Conservation (phyloP, 2,329 filamentous ascomycete species). For the Diaporthe eres region DNA sequence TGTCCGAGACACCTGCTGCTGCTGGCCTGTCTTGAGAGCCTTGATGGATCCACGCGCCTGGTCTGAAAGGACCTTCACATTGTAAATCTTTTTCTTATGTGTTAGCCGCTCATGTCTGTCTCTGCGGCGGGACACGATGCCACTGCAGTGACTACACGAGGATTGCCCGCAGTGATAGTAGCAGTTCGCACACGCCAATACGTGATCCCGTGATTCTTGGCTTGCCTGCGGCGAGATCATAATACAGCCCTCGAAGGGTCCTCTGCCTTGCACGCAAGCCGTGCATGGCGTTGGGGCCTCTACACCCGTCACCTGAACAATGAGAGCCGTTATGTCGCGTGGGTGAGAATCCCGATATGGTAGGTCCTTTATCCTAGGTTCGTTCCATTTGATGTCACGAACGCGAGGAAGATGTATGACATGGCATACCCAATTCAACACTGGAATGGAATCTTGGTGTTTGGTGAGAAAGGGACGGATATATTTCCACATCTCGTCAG, state of each 20-base stretch:
- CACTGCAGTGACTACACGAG: slow-evolving; percentile 34
- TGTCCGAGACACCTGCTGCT: neutral
- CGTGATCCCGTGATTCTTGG: slow-evolving; percentile 20
- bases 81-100: slow-evolving; percentile 33
- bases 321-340: slow-evolving; percentile 48
- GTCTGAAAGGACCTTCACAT: slow-evolving; percentile 34
- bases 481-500: slow-evolving; percentile 48
- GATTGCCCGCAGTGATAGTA: slow-evolving; percentile 40
- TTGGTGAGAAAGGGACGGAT: slow-evolving; percentile 45
- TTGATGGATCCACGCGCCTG: slow-evolving; percentile 8
- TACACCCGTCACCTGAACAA: slow-evolving; percentile 52
- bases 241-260: slow-evolving; percentile 50
- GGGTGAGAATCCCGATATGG: slow-evolving; percentile 45
- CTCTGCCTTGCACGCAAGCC: slow-evolving; percentile 45
- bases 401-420: slow-evolving; percentile 47
- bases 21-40: neutral
- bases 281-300: slow-evolving; percentile 46
- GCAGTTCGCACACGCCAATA: slow-evolving; percentile 40
- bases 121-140: neutral
- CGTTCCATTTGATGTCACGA: slow-evolving; percentile 50
- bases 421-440: slow-evolving; percentile 43
- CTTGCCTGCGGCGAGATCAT: slow-evolving; percentile 31
- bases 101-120: neutral
- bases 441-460: slow-evolving; percentile 37
- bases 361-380: slow-evolving; percentile 40